Evolutionary conservation across 2,329 filamentous ascomycete genomes (phyloP).

Genomic region (Colletotrichum higginsianum): DNA sequence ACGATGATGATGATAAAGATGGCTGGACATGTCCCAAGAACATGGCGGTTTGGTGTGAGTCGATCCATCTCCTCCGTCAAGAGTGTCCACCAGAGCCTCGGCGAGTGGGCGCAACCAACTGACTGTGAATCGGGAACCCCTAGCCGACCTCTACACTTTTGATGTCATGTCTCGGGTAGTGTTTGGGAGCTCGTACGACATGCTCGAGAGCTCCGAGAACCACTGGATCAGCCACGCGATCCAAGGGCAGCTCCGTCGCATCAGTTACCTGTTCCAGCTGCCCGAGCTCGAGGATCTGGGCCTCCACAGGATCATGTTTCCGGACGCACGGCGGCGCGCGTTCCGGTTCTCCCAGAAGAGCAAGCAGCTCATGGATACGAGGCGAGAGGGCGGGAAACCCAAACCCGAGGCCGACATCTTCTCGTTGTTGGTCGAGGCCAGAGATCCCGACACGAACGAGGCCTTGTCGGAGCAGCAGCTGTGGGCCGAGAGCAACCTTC

Average conservation of each 20-base stretch:
- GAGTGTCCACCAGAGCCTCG: too few species aligned
- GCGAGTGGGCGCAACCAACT: not conserved
- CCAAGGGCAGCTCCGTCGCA: constrained; percentile 41
- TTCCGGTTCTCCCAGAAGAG: not conserved
- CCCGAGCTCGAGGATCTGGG: constrained; percentile 14
- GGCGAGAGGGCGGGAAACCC: too few species aligned
- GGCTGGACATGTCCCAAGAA: not conserved
- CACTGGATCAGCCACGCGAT: constrained; percentile 41
- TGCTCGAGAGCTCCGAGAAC: constrained; percentile 34
- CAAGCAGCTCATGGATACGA: not conserved
- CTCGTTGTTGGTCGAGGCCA: constrained; percentile 61
- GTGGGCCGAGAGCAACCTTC: constrained; percentile 60
- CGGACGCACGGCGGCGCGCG: constrained; percentile 19
- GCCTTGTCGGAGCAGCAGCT: constrained; percentile 55
- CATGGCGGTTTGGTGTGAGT: not conserved
- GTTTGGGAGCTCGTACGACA: constrained; percentile 42
- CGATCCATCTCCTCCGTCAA: not conserved
- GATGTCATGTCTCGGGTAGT: constrained; percentile 44
- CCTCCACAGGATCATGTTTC: constrained; percentile 37
- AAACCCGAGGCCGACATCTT: constrained; percentile 60
- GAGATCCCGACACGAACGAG: constrained; percentile 61
- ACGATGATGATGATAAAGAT: not conserved
- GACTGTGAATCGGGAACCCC: not conserved
- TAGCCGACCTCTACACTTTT: not conserved
- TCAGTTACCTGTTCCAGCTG: constrained; percentile 34